phyloP scores from a whole-genome alignment of 768 basidiomycete genomes.

The Tubosaeta brunneosetosa region DNA sequence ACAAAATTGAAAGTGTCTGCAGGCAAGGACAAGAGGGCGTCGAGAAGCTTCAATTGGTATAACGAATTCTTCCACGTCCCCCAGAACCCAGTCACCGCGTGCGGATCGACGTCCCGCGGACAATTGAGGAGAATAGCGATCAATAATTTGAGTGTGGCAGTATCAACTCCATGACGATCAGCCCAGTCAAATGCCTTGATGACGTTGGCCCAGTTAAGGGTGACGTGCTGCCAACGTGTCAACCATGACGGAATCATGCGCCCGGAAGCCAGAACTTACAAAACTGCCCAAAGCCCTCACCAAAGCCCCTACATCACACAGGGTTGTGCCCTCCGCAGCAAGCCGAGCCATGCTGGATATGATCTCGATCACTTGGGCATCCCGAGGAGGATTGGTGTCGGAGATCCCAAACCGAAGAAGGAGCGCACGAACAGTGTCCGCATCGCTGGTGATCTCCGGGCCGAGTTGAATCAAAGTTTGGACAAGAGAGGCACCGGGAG shows the following conservation, averaged over 20 bases:
- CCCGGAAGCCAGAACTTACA: slow-evolving; percentile 44
- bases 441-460: slow-evolving; percentile 71
- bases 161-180: slow-evolving; percentile 82
- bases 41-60: slow-evolving; percentile 82
- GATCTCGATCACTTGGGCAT: slow-evolving; percentile 67
- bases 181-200: slow-evolving; percentile 84
- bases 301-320: slow-evolving; percentile 73
- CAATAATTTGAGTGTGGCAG: slow-evolving; percentile 81
- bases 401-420: slow-evolving; percentile 73
- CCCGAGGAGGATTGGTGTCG: slow-evolving; percentile 64
- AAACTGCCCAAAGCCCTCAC: slow-evolving; percentile 69
- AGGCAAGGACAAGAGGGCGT: slow-evolving; percentile 83
- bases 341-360: slow-evolving; percentile 62
- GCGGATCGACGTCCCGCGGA: slow-evolving; percentile 68
- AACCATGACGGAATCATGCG: neutral
- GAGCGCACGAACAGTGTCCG: slow-evolving; percentile 64
- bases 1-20: slow-evolving; percentile 93
- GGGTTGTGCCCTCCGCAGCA: slow-evolving; percentile 64
- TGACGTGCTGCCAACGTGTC: slow-evolving; percentile 45
- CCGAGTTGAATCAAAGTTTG: slow-evolving; percentile 75
- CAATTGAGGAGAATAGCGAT: slow-evolving; percentile 84
- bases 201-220: slow-evolving; percentile 75
- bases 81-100: slow-evolving; percentile 86
- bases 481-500: slow-evolving; percentile 63
- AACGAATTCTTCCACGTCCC: slow-evolving; percentile 77